Conservation (phyloP, 768 basidiomycete species). For the Panellus pusillus region DNA sequence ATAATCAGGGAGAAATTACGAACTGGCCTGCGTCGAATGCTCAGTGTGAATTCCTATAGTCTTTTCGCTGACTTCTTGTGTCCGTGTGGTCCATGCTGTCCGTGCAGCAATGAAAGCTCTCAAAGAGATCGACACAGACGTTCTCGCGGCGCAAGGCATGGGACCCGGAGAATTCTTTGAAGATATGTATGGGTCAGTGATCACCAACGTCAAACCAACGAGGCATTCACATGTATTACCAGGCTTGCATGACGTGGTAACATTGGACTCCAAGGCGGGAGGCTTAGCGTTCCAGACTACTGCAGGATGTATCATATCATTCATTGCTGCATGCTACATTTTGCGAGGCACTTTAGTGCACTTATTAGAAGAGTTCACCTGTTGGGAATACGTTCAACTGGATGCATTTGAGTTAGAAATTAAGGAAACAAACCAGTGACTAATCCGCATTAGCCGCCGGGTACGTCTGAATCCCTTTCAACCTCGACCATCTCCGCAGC, state of each 20-base stretch:
- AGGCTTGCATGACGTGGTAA: conserved; percentile 4
- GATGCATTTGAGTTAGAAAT: too few relatives aligned
- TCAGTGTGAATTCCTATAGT: conserved; percentile 37
- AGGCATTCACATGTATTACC: neutral
- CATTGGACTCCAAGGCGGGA: conserved; percentile 11
- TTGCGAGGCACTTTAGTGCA: too few relatives aligned
- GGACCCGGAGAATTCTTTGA: conserved; percentile 78
- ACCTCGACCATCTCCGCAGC: too few relatives aligned
- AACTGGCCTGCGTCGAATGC: too few relatives aligned
- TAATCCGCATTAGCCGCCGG: too few relatives aligned
- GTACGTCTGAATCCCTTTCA: too few relatives aligned
- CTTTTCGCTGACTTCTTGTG: conserved; percentile 75
- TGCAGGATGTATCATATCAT: neutral
- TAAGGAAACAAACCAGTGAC: too few relatives aligned
- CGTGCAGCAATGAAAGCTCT: conserved; percentile 75
- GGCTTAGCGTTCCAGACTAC: conserved; percentile 13
- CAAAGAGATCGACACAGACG: conserved; percentile 79
- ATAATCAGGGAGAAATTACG: conserved; percentile 61
- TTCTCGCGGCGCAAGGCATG: conserved; percentile 59
- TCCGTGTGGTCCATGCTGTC: conserved; percentile 73
- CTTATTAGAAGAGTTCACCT: too few relatives aligned
- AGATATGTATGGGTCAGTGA: conserved; percentile 59
- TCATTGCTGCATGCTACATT: too few relatives aligned
- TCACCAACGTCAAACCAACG: neutral
- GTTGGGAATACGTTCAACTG: too few relatives aligned